These are phyloP conservation scores for Vicia sativa DNA, from an alignment of 306 rosid genomes.

Conservation along the genomic window DNA sequence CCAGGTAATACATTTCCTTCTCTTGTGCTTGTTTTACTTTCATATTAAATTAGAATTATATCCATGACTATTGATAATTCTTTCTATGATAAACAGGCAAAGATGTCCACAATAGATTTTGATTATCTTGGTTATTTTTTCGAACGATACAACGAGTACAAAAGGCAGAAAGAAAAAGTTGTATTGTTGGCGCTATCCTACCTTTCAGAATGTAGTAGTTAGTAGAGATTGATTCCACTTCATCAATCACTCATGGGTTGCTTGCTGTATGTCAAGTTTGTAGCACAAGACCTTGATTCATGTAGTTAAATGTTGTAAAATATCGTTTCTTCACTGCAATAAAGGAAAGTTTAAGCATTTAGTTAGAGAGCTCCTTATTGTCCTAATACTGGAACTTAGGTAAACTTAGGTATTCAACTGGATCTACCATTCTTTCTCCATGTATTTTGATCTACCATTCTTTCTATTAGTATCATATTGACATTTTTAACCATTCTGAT, in stretches of 20 bases:
- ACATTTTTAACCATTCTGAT: no score
- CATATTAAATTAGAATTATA: neutral
- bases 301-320: conserved; percentile 36
- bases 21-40: conserved; percentile 25
- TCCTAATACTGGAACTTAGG: conserved; percentile 29
- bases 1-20: conserved; percentile 65
- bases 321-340: conserved; percentile 36
- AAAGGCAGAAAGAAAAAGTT: conserved; percentile 57
- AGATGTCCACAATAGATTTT: conserved; percentile 73
- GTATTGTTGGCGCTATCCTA: conserved; percentile 55
- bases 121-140: conserved; percentile 84
- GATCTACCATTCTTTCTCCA: conserved; percentile 18
- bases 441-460: neutral
- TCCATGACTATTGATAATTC: conserved; percentile 12
- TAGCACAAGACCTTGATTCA: conserved; percentile 33
- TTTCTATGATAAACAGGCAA: conserved; percentile 57
- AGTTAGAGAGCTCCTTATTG: conserved; percentile 22
- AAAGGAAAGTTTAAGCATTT: conserved; percentile 26
- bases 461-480: no score
- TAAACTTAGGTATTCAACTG: conserved; percentile 1
- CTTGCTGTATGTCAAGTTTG: conserved; percentile 21
- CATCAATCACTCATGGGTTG: conserved; percentile 5
- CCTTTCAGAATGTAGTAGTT: conserved; percentile 45
- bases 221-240: conserved; percentile 38
- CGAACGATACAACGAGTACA: conserved; percentile 77